Percentiles rank a stretch among this genome's conserved stretches.
Conservation (phyloP, 2,329 filamentous ascomycete species). For the Tothia fuscella region DNA sequence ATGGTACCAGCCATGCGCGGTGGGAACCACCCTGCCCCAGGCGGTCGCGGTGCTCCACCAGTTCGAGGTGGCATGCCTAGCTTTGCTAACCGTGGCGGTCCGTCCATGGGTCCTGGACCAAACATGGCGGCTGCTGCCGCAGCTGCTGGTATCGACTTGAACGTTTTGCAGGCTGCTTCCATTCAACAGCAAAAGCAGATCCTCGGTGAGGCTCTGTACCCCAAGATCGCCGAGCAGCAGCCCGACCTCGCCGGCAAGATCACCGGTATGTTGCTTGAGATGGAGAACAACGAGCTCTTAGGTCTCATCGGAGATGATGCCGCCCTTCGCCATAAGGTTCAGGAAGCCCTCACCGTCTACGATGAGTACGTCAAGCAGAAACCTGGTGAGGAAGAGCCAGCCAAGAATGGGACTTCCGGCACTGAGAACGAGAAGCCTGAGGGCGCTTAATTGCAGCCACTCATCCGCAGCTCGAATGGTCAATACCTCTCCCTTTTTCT, state of each 20-base stretch:
- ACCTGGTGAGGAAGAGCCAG: constrained; percentile 28
- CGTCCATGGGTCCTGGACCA: constrained; percentile 11
- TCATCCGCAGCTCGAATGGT: no score
- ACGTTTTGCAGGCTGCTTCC: constrained; percentile 39
- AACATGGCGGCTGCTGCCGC: constrained; percentile 13
- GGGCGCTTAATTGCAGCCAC: constrained; percentile 3
- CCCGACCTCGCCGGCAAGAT: constrained; percentile 97
- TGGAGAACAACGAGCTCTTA: constrained; percentile 92
- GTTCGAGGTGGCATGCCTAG: constrained; percentile 23
- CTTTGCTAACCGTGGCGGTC: constrained; percentile 16
- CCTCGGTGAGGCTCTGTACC: constrained; percentile 93
- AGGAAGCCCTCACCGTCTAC: constrained; percentile 93
- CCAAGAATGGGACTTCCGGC: constrained; percentile 8
- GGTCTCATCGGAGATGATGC: constrained; percentile 82
- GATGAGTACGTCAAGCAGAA: constrained; percentile 97
- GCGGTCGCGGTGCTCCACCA: constrained; percentile 30
- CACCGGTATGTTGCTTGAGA: constrained; percentile 98
- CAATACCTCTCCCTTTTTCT: no score
- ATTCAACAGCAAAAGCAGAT: constrained; percentile 94
- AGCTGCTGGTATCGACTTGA: constrained; percentile 34
- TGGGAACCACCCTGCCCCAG: constrained; percentile 21
- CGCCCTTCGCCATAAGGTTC: constrained; percentile 88
- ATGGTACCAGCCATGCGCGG: constrained; percentile 28
- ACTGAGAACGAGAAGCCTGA: constrained; percentile 11
- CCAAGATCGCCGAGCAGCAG: constrained; percentile 93